These are phyloP conservation scores for Corrigiola litoralis DNA, from an alignment of 179 eudicot species.

Conservation along the genomic window DNA sequence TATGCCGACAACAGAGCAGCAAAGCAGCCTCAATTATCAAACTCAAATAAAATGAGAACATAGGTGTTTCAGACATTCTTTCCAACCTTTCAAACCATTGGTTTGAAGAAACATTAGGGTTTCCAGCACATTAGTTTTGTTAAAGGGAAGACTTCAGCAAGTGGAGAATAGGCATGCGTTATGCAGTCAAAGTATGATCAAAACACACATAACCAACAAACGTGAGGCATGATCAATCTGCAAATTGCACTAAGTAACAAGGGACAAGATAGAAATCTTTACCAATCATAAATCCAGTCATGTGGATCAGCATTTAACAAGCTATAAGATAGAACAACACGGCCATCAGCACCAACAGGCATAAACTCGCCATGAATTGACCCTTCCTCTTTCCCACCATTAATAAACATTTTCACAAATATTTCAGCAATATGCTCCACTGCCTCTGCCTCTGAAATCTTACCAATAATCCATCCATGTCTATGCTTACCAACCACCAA, in stretches of 20 bases:
- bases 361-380: slow-evolving; percentile 83
- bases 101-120: too few species aligned
- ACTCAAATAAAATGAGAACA: background rate
- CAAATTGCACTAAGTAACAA: background rate
- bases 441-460: slow-evolving; percentile 46
- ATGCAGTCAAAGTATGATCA: background rate
- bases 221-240: background rate
- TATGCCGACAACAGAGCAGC: background rate
- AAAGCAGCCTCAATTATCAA: background rate
- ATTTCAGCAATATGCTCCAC: slow-evolving; percentile 65
- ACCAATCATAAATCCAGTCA: slow-evolving; percentile 95
- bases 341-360: slow-evolving; percentile 99
- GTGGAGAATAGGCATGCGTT: background rate
- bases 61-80: background rate
- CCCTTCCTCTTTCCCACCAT: slow-evolving; percentile 85
- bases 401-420: slow-evolving; percentile 66
- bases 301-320: slow-evolving; percentile 89
- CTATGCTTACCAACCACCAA: slow-evolving; percentile 88
- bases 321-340: slow-evolving; percentile 82
- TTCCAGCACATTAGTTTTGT: background rate
- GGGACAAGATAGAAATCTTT: slow-evolving; percentile 24
- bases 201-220: background rate
- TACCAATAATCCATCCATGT: slow-evolving; percentile 90
- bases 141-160: background rate
- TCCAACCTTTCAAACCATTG: background rate